A percentile compares a stretch with the other conserved stretches of the same genome.
These are phyloP conservation scores for Monilinia fructicola DNA, from an alignment of 2,329 filamentous ascomycete species.

Conservation along the genomic window DNA sequence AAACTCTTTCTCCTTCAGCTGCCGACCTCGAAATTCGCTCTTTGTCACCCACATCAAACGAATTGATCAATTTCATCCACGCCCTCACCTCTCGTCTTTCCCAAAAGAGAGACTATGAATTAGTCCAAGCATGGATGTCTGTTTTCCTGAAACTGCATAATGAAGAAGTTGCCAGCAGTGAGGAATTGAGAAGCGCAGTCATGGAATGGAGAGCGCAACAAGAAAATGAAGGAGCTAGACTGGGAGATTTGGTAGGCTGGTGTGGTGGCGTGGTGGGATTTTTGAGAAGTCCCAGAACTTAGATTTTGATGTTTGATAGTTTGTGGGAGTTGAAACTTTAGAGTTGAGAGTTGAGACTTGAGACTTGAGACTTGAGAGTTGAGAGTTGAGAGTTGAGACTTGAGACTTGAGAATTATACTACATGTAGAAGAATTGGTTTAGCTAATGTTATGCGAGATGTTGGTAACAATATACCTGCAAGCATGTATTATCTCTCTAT, in stretches of 20 bases:
- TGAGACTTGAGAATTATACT: no score
- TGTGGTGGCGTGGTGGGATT: slow-evolving; percentile 84
- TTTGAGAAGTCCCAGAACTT: slow-evolving; percentile 55
- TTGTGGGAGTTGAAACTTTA: background rate
- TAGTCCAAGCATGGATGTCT: slow-evolving; percentile 96
- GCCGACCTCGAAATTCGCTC: slow-evolving; percentile 91
- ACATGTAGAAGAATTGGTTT: no score
- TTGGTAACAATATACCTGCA: no score
- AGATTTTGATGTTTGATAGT: background rate
- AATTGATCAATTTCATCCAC: slow-evolving; percentile 76
- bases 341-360: no score
- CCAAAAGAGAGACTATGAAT: slow-evolving; percentile 79
- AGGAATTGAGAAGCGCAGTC: slow-evolving; percentile 58
- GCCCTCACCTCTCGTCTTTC: slow-evolving; percentile 72
- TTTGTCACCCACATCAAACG: slow-evolving; percentile 53
- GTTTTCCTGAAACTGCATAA: slow-evolving; percentile 83
- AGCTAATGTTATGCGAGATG: no score
- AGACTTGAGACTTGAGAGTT: no score
- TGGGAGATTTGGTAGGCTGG: slow-evolving; percentile 80
- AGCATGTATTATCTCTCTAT: no score
- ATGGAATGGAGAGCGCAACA: slow-evolving; percentile 71
- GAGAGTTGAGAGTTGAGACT: no score
- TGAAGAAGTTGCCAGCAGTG: slow-evolving; percentile 51
- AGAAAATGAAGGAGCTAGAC: slow-evolving; percentile 65
- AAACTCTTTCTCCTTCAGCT: slow-evolving; percentile 76